Conservation (phyloP, 1,284 basidiomycete genomes). For the Hypsizygus ulmarius region DNA sequence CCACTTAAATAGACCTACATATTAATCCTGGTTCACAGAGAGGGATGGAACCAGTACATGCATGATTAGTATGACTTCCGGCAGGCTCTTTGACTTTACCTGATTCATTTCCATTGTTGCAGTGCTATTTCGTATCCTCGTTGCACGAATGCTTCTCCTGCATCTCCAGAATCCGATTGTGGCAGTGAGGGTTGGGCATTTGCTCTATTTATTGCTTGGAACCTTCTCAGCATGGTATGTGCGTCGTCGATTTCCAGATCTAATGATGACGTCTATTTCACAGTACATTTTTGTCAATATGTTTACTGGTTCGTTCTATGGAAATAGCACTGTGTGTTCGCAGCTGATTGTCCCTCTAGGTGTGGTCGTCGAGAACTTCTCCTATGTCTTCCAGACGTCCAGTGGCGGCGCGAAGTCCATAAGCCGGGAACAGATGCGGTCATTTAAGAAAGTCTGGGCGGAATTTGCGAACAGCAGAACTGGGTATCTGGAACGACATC, state of each 20-base stretch:
- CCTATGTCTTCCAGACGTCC: slow-evolving; percentile 90
- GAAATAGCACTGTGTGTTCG: neutral
- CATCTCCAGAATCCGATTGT: slow-evolving; percentile 76
- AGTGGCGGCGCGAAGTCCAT: slow-evolving; percentile 81
- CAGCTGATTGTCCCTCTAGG: slow-evolving; percentile 34
- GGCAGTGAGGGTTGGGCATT: slow-evolving; percentile 87
- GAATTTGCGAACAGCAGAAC: slow-evolving; percentile 78
- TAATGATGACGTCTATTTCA: neutral
- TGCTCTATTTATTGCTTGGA: slow-evolving; percentile 93
- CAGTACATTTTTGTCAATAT: slow-evolving; percentile 95
- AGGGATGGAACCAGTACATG: slow-evolving; percentile 95
- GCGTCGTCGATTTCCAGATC: neutral
- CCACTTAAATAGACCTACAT: too few relatives aligned
- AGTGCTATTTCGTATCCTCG: slow-evolving; percentile 78
- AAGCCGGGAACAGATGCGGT: slow-evolving; percentile 85
- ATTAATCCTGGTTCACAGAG: slow-evolving; percentile 54
- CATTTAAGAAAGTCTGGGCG: slow-evolving; percentile 95
- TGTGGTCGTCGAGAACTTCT: slow-evolving; percentile 97
- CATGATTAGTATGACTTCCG: slow-evolving; percentile 75
- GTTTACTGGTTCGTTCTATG: slow-evolving; percentile 67
- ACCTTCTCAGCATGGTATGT: slow-evolving; percentile 91
- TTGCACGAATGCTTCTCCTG: slow-evolving; percentile 66
- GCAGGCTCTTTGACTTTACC: slow-evolving; percentile 9
- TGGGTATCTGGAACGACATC: slow-evolving; percentile 72
- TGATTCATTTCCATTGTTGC: slow-evolving; percentile 10